Base-by-base conservation (phyloP, 106 monocot species). In the Dendrobium catenatum region DNA sequence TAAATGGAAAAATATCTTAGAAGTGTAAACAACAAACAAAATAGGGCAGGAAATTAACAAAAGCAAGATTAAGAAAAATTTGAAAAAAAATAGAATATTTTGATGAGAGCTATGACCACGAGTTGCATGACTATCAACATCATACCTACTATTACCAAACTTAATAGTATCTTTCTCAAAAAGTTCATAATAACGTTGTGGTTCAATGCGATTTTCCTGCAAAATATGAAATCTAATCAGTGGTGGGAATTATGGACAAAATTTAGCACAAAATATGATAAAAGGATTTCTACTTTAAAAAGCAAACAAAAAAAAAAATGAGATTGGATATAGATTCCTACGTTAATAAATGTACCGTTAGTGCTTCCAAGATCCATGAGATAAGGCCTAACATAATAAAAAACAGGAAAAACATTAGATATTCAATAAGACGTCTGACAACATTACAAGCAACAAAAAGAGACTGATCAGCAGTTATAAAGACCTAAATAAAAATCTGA, bases 61-160 rank as follows among this genome's bases (percentile, higher is more conserved):
- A 73, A 73, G 29, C n/a, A 6, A 42, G 1, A 20, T 74, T 43
- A 76, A 5, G 7, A 43, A 48, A 48, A 1, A 4, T 27, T 44
- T 42, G 26, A 20, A 76, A 48, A 47, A 76, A 49, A 24, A 16
- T 26, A 76, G 43, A 44, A 13, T 16, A n/a, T 24, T 76, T 76
- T 76, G 26, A 47, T 76, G 20, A 5, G 22, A 76, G 11, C 6
- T 49, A 76, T 76, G 76, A 76, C 10, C 20, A 51, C 27, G n/a
- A 76, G 13, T 27, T 64, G 54, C 72, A 79, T 29, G 75, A 68
- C 17, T 55, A 55, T 58, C 15, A 67, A 42, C 43, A 19, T 37
- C 89, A 78, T 95, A 95, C 98, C 98, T 95, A 85, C 98, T 95
- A 84, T 98, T 95, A 83, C 98, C 98, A 86, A 98, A 98, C 81